Conservation (phyloP, 2,329 filamentous ascomycete species). For the Bipolaris gigantea region DNA sequence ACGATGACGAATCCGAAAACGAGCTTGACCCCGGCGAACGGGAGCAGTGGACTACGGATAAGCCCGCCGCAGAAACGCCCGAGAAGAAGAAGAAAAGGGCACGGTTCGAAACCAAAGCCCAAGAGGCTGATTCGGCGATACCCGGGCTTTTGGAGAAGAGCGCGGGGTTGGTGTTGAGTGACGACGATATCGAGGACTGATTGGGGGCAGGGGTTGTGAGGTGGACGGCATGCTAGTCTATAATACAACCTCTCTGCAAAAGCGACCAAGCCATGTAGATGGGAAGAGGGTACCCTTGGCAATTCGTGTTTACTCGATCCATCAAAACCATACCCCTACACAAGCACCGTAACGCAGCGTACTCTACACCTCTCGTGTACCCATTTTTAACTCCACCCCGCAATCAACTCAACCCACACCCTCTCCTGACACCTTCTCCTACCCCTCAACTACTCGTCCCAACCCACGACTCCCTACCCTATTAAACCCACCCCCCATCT, state of each 20-base stretch:
- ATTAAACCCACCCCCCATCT: no score
- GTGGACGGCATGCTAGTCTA: no score
- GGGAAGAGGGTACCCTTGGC: not conserved
- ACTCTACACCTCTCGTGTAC: no score
- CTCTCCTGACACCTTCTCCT: no score
- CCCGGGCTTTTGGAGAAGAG: constrained; percentile 27
- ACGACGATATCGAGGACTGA: constrained; percentile 53
- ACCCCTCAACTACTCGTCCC: no score
- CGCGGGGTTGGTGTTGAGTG: constrained; percentile 48
- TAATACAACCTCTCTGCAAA: not conserved
- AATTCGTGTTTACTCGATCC: no score
- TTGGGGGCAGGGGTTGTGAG: not conserved
- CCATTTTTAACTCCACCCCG: no score
- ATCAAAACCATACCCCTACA: no score
- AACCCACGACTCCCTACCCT: no score
- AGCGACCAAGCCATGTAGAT: not conserved
- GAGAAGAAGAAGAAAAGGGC: constrained; percentile 25
- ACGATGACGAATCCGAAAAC: constrained; percentile 42
- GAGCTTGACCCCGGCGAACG: constrained; percentile 28
- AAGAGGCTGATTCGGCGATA: constrained; percentile 27
- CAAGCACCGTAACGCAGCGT: no score
- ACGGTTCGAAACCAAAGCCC: constrained; percentile 25
- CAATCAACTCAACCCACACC: no score
- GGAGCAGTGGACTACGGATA: constrained; percentile 51
- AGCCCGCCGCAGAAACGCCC: constrained; percentile 35